phyloP scores from a whole-genome alignment of 371 early-diverging fungal genomes.

The Mortierella sp. region DNA sequence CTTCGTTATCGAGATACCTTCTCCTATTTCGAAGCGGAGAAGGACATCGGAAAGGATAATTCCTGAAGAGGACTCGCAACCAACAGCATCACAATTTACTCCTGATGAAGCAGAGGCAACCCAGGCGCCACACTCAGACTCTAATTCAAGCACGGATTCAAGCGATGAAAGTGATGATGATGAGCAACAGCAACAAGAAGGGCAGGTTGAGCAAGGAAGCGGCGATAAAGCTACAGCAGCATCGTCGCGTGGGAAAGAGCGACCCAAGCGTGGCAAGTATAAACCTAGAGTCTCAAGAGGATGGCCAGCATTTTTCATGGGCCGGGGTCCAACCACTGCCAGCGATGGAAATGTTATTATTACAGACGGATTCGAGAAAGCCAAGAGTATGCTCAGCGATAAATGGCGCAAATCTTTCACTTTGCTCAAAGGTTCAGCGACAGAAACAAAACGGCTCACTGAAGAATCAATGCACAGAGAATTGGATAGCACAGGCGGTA shows the following conservation, averaged over 20 bases:
- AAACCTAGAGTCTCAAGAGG: neutral
- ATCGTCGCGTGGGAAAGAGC: neutral
- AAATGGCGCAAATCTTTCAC: neutral
- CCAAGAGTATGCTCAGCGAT: neutral
- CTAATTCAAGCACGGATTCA: neutral
- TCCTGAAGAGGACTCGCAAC: neutral
- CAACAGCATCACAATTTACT: neutral
- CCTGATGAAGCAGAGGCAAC: neutral
- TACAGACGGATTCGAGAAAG: neutral
- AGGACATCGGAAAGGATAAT: neutral
- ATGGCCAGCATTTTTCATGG: neutral
- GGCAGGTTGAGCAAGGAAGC: neutral
- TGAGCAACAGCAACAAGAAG: neutral
- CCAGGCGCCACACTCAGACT: neutral
- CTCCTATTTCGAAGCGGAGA: neutral
- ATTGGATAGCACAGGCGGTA: neutral
- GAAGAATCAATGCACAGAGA: neutral
- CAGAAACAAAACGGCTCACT: neutral
- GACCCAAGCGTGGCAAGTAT: neutral
- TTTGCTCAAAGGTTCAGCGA: neutral
- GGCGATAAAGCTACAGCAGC: neutral
- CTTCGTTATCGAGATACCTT: neutral
- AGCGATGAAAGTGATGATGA: neutral
- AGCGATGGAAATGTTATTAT: neutral
- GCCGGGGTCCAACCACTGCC: neutral